A percentile compares a stretch with the other conserved stretches of the same genome.
Conservation (phyloP, 208 protist genomes). For the Vickermania spadyakhi region DNA sequence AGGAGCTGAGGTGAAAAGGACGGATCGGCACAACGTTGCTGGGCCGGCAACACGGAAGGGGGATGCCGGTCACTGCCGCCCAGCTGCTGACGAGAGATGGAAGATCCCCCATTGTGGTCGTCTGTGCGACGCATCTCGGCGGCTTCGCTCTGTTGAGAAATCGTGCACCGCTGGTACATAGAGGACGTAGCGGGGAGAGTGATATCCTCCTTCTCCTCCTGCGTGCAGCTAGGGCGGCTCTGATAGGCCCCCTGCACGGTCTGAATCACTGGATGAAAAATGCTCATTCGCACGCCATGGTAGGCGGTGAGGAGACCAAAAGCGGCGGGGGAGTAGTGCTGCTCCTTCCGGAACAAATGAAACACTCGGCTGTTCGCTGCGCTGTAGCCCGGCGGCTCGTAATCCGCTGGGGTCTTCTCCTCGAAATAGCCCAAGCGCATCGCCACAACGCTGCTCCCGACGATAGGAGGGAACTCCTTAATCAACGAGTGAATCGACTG, state of each 20-base stretch:
- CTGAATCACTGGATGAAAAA: conserved; percentile 44
- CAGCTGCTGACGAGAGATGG: neutral
- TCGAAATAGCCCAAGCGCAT: conserved; percentile 79
- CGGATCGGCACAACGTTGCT: neutral
- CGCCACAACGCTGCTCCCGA: conserved; percentile 51
- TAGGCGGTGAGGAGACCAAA: conserved; percentile 58
- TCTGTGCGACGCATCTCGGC: neutral
- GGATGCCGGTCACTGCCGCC: neutral
- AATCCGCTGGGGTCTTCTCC: conserved; percentile 40
- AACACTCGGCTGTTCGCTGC: conserved; percentile 45
- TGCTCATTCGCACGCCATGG: conserved; percentile 51
- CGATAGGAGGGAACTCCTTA: conserved; percentile 45
- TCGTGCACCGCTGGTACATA: neutral
- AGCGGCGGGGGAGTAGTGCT: conserved; percentile 31
- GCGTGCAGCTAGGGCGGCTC: neutral
- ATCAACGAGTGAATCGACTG: conserved; percentile 53
- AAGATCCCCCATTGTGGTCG: neutral
- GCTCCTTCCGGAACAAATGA: conserved; percentile 38
- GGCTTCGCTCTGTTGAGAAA: neutral
- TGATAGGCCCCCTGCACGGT: no score
- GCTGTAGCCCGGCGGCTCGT: conserved; percentile 70
- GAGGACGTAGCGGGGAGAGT: neutral
- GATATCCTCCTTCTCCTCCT: neutral
- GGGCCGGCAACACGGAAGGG: neutral
- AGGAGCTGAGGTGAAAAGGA: neutral